Base-by-base conservation (phyloP, 352 stramenopile species). In the Pythium brachiatum region DNA sequence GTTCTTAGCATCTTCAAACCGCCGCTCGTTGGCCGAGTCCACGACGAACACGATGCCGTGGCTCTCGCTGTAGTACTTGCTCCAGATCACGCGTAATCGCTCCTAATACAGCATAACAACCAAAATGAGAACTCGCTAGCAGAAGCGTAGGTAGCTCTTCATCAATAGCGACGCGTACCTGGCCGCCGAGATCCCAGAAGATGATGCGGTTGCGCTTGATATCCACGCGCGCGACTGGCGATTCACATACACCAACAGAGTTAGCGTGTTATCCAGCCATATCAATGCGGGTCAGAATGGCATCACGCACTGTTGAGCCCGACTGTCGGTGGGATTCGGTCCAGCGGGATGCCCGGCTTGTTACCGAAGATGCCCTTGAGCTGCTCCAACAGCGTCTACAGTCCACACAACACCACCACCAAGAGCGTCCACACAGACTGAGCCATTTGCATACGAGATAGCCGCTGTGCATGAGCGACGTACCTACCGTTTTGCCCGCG, bases 51-150 rank as follows among this genome's bases (percentile, higher is more conserved):
- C 82, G 34, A 97, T 78, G 38, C 86, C 91, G 66, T 97, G 87
- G 50, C 90, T 95, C 66, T 97, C 89, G 38, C 84, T 92, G 73
- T 97, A 97, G 64, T 97, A 97, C 67, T 96, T 97, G 71, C 95
- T 92, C 91, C 91, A 97, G 51, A 97, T 96, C 25, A 85, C 84
- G 32, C 91, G 82, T 63, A 97, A 71, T 29, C 38, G 38, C 38
- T 44, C 38, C 38, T 44, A 16, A n/a, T n/a, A n/a, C n/a, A n/a
- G n/a, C n/a, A n/a, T n/a, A n/a, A n/a, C n/a, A n/a, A n/a, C n/a
- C n/a, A n/a, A n/a, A n/a, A n/a, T n/a, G n/a, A n/a, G n/a, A n/a
- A n/a, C n/a, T n/a, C n/a, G n/a, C n/a, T n/a, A n/a, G n/a, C n/a
- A n/a, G n/a, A n/a, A n/a, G n/a, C n/a, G n/a, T n/a, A n/a, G n/a